Evolutionary conservation across 192 early-diverging fungal genomes (phyloP).

Genomic region (Backusella tuberculispora): DNA sequence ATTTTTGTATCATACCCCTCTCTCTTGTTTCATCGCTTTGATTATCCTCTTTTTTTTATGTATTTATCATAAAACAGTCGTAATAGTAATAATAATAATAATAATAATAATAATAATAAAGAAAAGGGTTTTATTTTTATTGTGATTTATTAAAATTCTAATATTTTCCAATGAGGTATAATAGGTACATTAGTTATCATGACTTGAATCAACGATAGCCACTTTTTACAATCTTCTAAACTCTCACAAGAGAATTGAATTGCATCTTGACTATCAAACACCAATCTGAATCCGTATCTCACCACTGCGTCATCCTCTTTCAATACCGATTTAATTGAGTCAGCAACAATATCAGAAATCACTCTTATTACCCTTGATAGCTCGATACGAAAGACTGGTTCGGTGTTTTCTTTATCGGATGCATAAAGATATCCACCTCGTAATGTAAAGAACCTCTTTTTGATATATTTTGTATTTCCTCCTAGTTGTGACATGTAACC

Average conservation of each 20-base stretch:
- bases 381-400: not conserved
- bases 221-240: not conserved
- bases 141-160: not conserved
- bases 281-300: not conserved
- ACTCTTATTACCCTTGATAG: not conserved
- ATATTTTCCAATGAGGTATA: not conserved
- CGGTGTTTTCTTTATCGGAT: not conserved
- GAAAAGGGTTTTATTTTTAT: not conserved
- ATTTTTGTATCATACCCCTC: not conserved
- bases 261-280: not conserved
- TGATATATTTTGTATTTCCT: not conserved
- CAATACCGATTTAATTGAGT: not conserved
- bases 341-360: not conserved
- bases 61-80: not conserved
- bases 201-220: not conserved
- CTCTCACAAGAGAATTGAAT: not conserved
- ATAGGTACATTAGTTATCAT: not conserved
- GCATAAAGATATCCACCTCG: constrained; percentile 1
- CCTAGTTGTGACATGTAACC: constrained; percentile 3
- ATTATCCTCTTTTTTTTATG: not conserved
- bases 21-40: not conserved
- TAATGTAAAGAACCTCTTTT: not conserved
- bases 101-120: not conserved
- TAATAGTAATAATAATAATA: not conserved
- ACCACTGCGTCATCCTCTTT: not conserved